Percentiles rank a stretch among this genome's conserved stretches.
These are phyloP conservation scores for Cryptococcus sp. DNA, from an alignment of 1,284 basidiomycete species.

Conservation along the genomic window DNA sequence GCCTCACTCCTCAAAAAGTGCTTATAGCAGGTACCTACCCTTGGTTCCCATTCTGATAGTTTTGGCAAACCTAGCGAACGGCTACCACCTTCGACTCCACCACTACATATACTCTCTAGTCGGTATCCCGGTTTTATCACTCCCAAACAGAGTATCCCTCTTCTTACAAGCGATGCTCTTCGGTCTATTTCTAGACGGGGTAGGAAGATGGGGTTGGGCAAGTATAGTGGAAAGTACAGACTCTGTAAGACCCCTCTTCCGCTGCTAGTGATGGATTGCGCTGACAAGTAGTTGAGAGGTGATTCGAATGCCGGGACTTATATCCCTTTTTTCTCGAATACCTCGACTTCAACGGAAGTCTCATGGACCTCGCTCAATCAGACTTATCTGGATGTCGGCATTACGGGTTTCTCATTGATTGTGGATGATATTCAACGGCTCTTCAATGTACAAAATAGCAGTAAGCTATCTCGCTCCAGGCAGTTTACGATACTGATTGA, in stretches of 20 bases:
- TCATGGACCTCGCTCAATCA: conserved; percentile 15
- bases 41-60: conserved; percentile 35
- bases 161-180: conserved; percentile 37
- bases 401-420: conserved; percentile 20
- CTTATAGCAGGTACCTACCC: conserved; percentile 27
- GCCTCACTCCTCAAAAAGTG: not conserved
- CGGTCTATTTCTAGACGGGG: conserved; percentile 42
- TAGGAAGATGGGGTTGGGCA: conserved; percentile 43
- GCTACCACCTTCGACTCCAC: conserved; percentile 36
- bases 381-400: conserved; percentile 10
- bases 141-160: conserved; percentile 37
- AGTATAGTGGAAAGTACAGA: conserved; percentile 33
- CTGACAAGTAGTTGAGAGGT: conserved; percentile 18
- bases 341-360: not conserved
- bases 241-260: conserved; percentile 17
- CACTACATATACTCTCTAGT: conserved; percentile 37
- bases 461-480: conserved; percentile 7
- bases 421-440: conserved; percentile 28
- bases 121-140: conserved; percentile 33
- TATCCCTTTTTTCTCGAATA: conserved; percentile 8
- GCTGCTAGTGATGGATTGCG: not conserved
- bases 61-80: conserved; percentile 25
- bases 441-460: conserved; percentile 9
- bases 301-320: conserved; percentile 19
- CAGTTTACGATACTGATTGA: not conserved